phyloP scores from a whole-genome alignment of 2,329 filamentous ascomycete species.

The Fusarium domesticum region DNA sequence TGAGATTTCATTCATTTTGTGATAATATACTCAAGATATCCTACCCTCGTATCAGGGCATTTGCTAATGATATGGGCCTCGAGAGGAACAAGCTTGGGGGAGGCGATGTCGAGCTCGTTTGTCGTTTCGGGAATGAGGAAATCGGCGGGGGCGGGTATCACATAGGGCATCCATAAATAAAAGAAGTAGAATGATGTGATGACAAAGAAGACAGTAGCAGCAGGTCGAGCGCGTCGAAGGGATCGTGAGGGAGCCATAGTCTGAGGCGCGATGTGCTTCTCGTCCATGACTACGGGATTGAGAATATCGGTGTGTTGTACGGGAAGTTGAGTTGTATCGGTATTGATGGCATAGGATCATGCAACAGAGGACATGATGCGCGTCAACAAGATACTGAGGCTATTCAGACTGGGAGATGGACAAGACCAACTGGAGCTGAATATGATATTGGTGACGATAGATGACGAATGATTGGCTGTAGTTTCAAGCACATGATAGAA shows the following conservation, averaged over 20 bases:
- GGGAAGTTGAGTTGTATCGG: too few species aligned
- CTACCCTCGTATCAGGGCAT: conserved; percentile 79
- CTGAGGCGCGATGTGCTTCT: conserved; percentile 26
- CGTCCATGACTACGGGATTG: conserved; percentile 29
- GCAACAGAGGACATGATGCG: not conserved
- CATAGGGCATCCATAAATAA: conserved; percentile 28
- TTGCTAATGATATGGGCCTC: conserved; percentile 98
- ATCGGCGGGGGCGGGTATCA: conserved; percentile 4
- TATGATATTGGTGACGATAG: not conserved
- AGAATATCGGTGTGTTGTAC: conserved; percentile 1
- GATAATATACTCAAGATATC: conserved; percentile 9
- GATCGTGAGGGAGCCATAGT: conserved; percentile 23
- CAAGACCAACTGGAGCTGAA: not conserved
- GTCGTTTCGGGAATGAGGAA: conserved; percentile 3
- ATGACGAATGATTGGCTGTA: not conserved
- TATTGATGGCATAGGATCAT: not conserved
- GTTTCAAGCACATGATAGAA: not conserved
- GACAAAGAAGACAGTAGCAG: conserved; percentile 23
- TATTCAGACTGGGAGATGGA: not conserved
- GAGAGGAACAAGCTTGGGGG: conserved; percentile 59
- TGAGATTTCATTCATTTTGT: conserved; percentile 7
- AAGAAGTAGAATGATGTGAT: conserved; percentile 27
- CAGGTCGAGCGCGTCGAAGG: conserved; percentile 25
- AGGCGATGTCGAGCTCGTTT: conserved; percentile 5
- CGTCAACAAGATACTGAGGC: not conserved